Conservation (phyloP, 2,329 filamentous ascomycete species). For the Trichothecium roseum region DNA sequence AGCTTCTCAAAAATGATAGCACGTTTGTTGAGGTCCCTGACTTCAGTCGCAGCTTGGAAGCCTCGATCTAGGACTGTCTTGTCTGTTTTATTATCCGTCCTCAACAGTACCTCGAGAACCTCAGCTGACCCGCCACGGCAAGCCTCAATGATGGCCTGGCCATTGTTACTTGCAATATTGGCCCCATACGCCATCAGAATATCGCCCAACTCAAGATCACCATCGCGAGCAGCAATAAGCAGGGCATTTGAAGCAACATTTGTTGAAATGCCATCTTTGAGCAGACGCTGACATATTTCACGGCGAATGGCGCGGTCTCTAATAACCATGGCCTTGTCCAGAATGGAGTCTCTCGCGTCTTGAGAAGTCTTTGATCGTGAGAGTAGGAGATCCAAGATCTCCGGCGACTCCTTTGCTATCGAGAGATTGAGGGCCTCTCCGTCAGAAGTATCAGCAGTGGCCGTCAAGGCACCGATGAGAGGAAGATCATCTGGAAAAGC, state of each 20-base stretch:
- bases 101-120: constrained; percentile 39
- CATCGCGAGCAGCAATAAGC: constrained; percentile 39
- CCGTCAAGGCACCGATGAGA: constrained; percentile 33
- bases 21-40: constrained; percentile 37
- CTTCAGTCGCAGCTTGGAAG: constrained; percentile 44
- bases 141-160: constrained; percentile 43
- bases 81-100: constrained; percentile 24
- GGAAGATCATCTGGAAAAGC: constrained; percentile 36
- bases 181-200: constrained; percentile 42
- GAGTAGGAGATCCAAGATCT: constrained; percentile 37
- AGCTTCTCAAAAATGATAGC: constrained; percentile 40
- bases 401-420: constrained; percentile 31
- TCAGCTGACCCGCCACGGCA: constrained; percentile 38
- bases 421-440: constrained; percentile 37
- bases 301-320: constrained; percentile 28
- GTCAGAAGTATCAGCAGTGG: constrained; percentile 37
- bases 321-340: constrained; percentile 32
- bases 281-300: constrained; percentile 32
- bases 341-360: constrained; percentile 26
- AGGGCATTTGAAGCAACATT: constrained; percentile 38
- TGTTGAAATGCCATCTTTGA: constrained; percentile 34
- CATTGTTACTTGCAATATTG: constrained; percentile 37
- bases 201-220: constrained; percentile 39
- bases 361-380: constrained; percentile 21
- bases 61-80: constrained; percentile 35